Percentiles rank a stretch among this genome's conserved stretches.
phyloP scores from a whole-genome alignment of 2,329 filamentous ascomycete species.

The Botrytis deweyae region DNA sequence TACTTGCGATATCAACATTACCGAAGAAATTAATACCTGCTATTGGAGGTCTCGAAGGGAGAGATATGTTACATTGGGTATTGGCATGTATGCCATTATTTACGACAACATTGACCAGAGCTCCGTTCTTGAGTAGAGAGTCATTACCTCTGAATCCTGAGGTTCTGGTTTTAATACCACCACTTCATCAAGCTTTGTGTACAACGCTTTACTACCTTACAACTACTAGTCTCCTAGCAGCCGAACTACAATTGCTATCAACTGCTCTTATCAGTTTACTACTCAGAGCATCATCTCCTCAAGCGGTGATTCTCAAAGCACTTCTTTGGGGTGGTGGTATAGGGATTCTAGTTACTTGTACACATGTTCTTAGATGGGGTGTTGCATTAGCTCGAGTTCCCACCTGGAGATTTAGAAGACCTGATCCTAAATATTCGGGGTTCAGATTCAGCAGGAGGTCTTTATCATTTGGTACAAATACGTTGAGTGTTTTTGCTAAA shows the following conservation, averaged over 20 bases:
- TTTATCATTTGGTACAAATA: conserved; percentile 26
- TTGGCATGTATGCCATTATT: conserved; percentile 68
- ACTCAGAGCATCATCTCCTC: conserved; percentile 74
- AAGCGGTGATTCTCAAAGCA: conserved; percentile 80
- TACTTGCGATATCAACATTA: conserved; percentile 76
- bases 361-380: conserved; percentile 75
- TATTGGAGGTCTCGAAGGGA: conserved; percentile 53
- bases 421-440: conserved; percentile 28
- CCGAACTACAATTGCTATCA: conserved; percentile 86
- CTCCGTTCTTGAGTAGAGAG: background rate
- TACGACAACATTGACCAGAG: conserved; percentile 5
- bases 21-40: conserved; percentile 70
- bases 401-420: conserved; percentile 79
- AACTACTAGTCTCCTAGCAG: conserved; percentile 80
- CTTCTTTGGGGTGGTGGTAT: conserved; percentile 84
- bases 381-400: conserved; percentile 85
- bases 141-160: conserved; percentile 33
- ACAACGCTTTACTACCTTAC: conserved; percentile 75
- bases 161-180: conserved; percentile 62
- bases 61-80: conserved; percentile 74
- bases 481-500: conserved; percentile 27
- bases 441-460: conserved; percentile 13
- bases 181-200: conserved; percentile 77
- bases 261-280: conserved; percentile 79
- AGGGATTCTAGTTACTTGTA: conserved; percentile 69